Evolutionary conservation across 78 protist genomes (phyloP).

Genomic region (Dictyostelium capitatum): DNA sequence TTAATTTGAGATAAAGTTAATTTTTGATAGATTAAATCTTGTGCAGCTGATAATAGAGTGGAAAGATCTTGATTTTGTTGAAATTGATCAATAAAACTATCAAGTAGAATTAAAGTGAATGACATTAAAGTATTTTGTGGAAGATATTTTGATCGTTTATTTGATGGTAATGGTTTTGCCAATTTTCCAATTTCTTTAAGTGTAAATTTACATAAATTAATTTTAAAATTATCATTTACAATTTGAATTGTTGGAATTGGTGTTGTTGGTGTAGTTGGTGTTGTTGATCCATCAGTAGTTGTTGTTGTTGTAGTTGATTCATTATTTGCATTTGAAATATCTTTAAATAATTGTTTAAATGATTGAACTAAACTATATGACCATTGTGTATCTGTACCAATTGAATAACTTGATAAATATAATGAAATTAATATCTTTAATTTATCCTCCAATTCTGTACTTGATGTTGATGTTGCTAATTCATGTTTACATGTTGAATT

Average conservation of each 20-base stretch:
- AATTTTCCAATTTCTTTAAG: background rate
- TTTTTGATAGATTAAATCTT: background rate
- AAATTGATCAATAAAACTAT: background rate
- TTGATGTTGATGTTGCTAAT: background rate
- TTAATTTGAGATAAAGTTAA: slow-evolving; percentile 20
- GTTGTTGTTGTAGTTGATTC: too few relatives aligned
- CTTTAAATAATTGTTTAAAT: background rate
- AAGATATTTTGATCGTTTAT: slow-evolving; percentile 8
- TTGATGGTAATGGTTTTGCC: slow-evolving; percentile 1
- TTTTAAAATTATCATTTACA: background rate
- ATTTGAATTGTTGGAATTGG: background rate
- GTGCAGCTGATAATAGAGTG: background rate
- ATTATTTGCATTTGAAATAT: background rate
- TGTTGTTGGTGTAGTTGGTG: too few relatives aligned
- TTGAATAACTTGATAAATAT: slow-evolving; percentile 11
- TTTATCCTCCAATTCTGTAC: background rate
- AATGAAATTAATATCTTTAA: background rate
- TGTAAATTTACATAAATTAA: slow-evolving; percentile 8
- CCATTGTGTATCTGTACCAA: background rate
- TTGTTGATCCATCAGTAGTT: too few relatives aligned
- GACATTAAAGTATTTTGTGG: slow-evolving; percentile 48
- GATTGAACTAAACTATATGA: background rate
- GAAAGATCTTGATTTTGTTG: background rate
- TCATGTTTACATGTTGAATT: background rate
- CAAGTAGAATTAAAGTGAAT: background rate